Conservation (phyloP, 106 monocot species). For the Dioscorea dumetorum region DNA sequence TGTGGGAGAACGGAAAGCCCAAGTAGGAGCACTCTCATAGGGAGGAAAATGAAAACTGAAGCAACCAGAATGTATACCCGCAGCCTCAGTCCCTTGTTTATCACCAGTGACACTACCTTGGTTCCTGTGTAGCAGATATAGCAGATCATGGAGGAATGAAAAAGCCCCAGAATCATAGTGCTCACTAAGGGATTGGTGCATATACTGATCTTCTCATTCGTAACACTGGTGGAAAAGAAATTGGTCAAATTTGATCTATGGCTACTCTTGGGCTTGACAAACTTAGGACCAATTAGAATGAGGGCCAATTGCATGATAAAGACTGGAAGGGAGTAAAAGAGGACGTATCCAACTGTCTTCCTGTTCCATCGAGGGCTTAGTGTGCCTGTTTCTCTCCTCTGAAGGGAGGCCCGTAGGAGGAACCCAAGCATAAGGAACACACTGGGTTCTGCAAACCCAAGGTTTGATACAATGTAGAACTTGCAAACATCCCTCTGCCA, state of each 20-base stretch:
- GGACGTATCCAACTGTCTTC: constrained; percentile 20
- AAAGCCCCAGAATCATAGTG: constrained; percentile 57
- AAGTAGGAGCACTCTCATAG: constrained; percentile 45
- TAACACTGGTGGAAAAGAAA: constrained; percentile 26
- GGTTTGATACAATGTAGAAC: constrained; percentile 57
- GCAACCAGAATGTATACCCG: constrained; percentile 55
- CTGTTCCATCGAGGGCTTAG: constrained; percentile 50
- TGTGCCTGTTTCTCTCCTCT: constrained; percentile 38
- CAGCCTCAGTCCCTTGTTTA: constrained; percentile 65
- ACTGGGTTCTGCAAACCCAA: constrained; percentile 73
- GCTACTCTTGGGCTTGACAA: constrained; percentile 6
- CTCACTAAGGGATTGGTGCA: constrained; percentile 71
- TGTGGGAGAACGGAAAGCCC: constrained; percentile 52
- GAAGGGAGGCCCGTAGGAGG: constrained; percentile 51
- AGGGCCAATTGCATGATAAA: constrained; percentile 39
- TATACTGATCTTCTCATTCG: constrained; percentile 8
- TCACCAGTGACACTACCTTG: constrained; percentile 42
- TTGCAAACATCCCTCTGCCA: constrained; percentile 56
- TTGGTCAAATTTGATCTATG: constrained; percentile 15
- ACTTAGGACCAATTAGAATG: constrained; percentile 45
- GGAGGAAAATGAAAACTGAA: constrained; percentile 37
- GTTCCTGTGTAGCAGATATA: constrained; percentile 50
- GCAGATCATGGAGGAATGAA: constrained; percentile 38
- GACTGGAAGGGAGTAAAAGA: constrained; percentile 43
- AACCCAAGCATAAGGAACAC: constrained; percentile 47